Evolutionary conservation across 345 rosid species (phyloP).

Genomic region (Kandelia obovata): DNA sequence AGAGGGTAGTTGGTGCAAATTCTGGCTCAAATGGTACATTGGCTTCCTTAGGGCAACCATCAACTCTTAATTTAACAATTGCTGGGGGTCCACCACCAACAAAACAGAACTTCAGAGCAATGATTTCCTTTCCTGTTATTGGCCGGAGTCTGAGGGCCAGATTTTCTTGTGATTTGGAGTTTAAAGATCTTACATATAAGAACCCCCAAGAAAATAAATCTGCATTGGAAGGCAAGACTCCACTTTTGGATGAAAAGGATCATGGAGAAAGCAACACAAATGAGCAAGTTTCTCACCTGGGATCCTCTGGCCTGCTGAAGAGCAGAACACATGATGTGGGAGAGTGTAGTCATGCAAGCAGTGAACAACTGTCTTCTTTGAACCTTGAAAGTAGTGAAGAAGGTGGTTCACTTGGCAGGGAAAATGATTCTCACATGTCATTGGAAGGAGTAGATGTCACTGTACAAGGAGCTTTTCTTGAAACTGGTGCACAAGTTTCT

Average conservation of each 20-base stretch:
- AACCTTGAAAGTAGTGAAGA: constrained; percentile 19
- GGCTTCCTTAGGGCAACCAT: constrained; percentile 25
- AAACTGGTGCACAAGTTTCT: constrained; percentile 13
- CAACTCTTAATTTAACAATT: constrained; percentile 63
- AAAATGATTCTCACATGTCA: constrained; percentile 1
- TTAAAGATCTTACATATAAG: constrained; percentile 39
- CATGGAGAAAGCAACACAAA: constrained; percentile 9
- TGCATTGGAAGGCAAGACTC: constrained; percentile 24
- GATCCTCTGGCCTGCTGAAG: constrained; percentile 16
- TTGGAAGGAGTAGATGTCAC: constrained; percentile 18
- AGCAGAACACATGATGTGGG: constrained; percentile 18
- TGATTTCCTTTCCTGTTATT: constrained; percentile 69
- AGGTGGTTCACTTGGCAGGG: constrained; percentile 20
- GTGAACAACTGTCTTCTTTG: constrained; percentile 21
- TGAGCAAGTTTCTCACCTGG: constrained; percentile 27
- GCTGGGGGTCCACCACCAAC: constrained; percentile 96
- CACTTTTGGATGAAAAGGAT: constrained; percentile 12
- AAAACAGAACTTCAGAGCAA: constrained; percentile 82
- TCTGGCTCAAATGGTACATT: constrained; percentile 21
- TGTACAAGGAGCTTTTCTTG: constrained; percentile 18
- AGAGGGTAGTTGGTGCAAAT: constrained; percentile 13
- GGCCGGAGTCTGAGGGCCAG: constrained; percentile 73
- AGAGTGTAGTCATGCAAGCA: constrained; percentile 20
- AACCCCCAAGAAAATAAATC: constrained; percentile 27
- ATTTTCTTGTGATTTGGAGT: constrained; percentile 52